phyloP scores from a whole-genome alignment of 1,284 basidiomycete genomes.

The Anthracocystis panici-leucophaei region DNA sequence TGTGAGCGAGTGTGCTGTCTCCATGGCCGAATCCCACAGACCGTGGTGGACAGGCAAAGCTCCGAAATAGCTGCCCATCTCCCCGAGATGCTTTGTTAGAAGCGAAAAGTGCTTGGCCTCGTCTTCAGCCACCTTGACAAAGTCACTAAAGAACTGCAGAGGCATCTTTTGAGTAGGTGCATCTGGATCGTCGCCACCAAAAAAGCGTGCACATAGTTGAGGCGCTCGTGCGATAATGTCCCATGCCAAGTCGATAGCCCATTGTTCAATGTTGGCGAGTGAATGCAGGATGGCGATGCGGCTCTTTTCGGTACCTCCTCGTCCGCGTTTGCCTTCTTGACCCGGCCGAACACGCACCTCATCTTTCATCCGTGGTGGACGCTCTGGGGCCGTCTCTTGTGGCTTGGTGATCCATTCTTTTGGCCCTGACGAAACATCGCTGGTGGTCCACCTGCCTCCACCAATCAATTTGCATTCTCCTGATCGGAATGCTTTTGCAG shows the following conservation, averaged over 20 bases:
- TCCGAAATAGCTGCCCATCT: constrained; percentile 81
- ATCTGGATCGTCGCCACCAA: constrained; percentile 24
- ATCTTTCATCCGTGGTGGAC: constrained; percentile 74
- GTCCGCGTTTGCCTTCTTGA: constrained; percentile 75
- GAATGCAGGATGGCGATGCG: constrained; percentile 83
- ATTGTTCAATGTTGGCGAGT: constrained; percentile 89
- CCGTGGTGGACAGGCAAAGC: constrained; percentile 70
- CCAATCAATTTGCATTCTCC: constrained; percentile 79
- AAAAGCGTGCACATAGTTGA: constrained; percentile 52
- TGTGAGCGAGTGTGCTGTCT: constrained; percentile 79
- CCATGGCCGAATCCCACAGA: constrained; percentile 83
- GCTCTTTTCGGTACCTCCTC: constrained; percentile 75
- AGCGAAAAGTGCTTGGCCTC: constrained; percentile 77
- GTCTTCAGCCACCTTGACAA: constrained; percentile 77
- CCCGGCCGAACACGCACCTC: constrained; percentile 76
- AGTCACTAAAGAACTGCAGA: constrained; percentile 68
- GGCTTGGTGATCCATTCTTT: constrained; percentile 45
- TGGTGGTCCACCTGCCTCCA: constrained; percentile 53
- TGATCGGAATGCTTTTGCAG: constrained; percentile 78
- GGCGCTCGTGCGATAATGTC: constrained; percentile 78
- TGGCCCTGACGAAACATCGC: constrained; percentile 10
- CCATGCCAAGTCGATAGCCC: constrained; percentile 75
- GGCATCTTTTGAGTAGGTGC: constrained; percentile 53
- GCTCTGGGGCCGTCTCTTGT: constrained; percentile 74
- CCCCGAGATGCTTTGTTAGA: constrained; percentile 71